Evolutionary conservation across 78 protist genomes (phyloP), one percentile per base, ranked within the genome.

Genomic region (Neovahlkampfia damariscottae): DNA sequence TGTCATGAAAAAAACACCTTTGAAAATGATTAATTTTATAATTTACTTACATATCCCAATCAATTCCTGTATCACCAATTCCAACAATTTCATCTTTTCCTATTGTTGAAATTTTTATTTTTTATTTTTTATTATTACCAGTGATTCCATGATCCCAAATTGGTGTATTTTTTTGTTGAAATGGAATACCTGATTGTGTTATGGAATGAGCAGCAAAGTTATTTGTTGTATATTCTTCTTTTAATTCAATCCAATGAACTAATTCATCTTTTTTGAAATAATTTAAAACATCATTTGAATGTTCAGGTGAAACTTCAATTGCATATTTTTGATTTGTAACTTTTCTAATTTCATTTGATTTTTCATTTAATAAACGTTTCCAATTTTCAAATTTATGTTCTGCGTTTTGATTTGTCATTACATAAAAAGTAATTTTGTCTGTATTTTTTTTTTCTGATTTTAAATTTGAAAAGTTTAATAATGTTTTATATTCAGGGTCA

Each of bases 1-100:
- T 3, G 62, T 76, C 80, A 76, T 58, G 37, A 37, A 76, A 76
- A 30, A 32, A 76, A 50, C 80, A 76, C n/a, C n/a, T n/a, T n/a
- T n/a, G n/a, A n/a, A n/a, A n/a, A n/a, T n/a, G n/a, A n/a, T n/a
- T n/a, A n/a, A n/a, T n/a, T n/a, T n/a, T n/a, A n/a, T n/a, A n/a
- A n/a, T n/a, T n/a, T n/a, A n/a, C n/a, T n/a, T n/a, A n/a, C 30
- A 38, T 40, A 31, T 76, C 37, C 9, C 29, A 8, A 4, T 76
- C 67, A 76, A 76, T 27, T 2, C 80, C 80, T 8, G 67, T 76
- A 5, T 76, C 80, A 8, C 74, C 69, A 5, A 76, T 36, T 2
- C 80, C 80, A 5, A 76, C 80, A n/a, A 76, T 67, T 74, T 8
- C 32, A 6, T 41, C 76, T 59, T 6, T 8, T 28, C 76, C n/a